Conservation (phyloP, 371 early-diverging fungal species). For the Mortierella sp. region DNA sequence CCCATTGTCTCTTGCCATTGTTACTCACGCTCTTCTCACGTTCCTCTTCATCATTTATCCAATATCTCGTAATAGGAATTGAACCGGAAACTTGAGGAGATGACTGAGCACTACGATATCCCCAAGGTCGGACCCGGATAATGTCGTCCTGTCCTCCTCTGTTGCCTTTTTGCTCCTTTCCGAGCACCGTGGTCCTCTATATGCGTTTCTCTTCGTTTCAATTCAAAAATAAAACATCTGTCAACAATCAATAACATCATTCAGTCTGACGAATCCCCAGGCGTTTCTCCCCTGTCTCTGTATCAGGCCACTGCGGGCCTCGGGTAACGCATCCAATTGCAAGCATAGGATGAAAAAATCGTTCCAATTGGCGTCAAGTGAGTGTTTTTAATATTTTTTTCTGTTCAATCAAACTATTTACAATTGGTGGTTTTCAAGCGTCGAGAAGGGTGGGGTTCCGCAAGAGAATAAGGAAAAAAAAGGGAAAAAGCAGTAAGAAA, state of each 20-base stretch:
- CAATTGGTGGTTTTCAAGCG: background rate
- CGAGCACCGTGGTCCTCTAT: background rate
- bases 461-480: background rate
- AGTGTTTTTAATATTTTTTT: background rate
- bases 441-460: too few species aligned
- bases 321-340: background rate
- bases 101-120: conserved; percentile 82
- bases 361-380: background rate
- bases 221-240: background rate
- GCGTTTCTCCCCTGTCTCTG: background rate
- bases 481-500: too few species aligned
- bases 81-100: conserved; percentile 72
- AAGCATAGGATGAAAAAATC: background rate
- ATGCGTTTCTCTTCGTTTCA: background rate
- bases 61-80: conserved; percentile 67
- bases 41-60: background rate
- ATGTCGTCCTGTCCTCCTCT: background rate
- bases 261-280: background rate
- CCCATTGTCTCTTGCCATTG: too few species aligned
- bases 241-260: background rate
- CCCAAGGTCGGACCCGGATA: conserved; percentile 78
- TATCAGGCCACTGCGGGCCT: background rate
- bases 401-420: background rate
- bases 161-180: background rate
- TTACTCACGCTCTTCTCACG: background rate